Evolutionary conservation across 106 monocot genomes (phyloP), one percentile per base, ranked within the genome.

Genomic region (Triglochin maritima): DNA sequence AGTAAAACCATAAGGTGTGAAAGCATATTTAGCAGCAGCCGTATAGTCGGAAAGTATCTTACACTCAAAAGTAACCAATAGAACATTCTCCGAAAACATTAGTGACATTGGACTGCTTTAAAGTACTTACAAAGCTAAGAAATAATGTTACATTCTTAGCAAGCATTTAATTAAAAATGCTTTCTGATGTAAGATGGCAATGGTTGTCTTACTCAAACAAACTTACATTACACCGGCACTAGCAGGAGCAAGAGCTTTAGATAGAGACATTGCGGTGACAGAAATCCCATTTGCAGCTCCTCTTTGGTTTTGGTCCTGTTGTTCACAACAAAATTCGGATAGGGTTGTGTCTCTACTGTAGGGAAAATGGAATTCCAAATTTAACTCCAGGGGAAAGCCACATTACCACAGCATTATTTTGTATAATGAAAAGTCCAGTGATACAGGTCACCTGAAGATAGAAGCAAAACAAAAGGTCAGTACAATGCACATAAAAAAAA

Each of bases 331-430:
- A 44, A 17, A 62, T 62, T 11, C 4, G 2, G 12, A 10, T 3
- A 45, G 9, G 44, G 46, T 13, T 62, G 45, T 43, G 4, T 29
- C 29, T 29, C 0, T 29, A 29, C 29, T 29, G 29, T 1, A 0
- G 29, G 29, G 29, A 29, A 29, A 29, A 29, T 29, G 29, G 29
- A 29, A 29, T 0, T 29, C 29, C 29, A 29, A 29, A 29, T 29
- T 29, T 29, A 29, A 29, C 29, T 29, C 29, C 29, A 29, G 29
- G 29, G 29, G 29, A 29, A n/a, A 29, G 29, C 11, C 10, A 46
- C 4, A 2, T 17, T 81, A 88, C 84, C 84, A 84, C 84, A 46
- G 84, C 77, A 66, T 81, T 84, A 60, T 87, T 87, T 78, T 80
- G 86, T 59, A 83, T 50, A 75, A 87, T 83, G 56, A 75, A 80